These are phyloP conservation scores for Candida multigemmis DNA, from an alignment of 805 yeast species.

Conservation along the genomic window DNA sequence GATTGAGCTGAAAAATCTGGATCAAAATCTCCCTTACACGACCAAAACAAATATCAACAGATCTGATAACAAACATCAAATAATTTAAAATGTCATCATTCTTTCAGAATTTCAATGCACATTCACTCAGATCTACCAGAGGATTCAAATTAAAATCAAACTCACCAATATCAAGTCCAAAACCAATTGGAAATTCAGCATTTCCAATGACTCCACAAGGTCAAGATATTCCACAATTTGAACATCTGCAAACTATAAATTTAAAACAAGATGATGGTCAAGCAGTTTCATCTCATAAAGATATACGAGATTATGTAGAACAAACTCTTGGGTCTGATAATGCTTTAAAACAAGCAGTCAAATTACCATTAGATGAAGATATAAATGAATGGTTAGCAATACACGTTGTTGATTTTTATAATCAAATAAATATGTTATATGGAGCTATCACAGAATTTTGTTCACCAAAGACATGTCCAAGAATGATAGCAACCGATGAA, in stretches of 20 bases:
- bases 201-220: constrained; percentile 15
- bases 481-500: constrained; percentile 96
- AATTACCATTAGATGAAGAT: constrained; percentile 88
- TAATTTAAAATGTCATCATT: constrained; percentile 11
- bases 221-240: constrained; percentile 2
- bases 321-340: constrained; percentile 92
- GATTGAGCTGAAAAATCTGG: no score
- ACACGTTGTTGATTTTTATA: constrained; percentile 94
- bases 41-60: not conserved
- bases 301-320: constrained; percentile 83
- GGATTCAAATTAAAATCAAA: constrained; percentile 33
- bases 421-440: constrained; percentile 92
- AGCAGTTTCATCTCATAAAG: constrained; percentile 49
- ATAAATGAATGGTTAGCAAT: constrained; percentile 93
- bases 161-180: constrained; percentile 31
- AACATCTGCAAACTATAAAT: constrained; percentile 21
- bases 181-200: constrained; percentile 23
- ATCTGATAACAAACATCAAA: constrained; percentile 1
- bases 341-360: constrained; percentile 86
- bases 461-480: constrained; percentile 88
- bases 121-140: constrained; percentile 30
- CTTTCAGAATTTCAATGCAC: constrained; percentile 36
- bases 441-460: constrained; percentile 96
- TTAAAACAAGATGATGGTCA: constrained; percentile 11
- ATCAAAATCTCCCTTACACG: no score